These are phyloP conservation scores for Clonostachys rosea DNA, from an alignment of 2,329 filamentous ascomycete species.

Conservation along the genomic window DNA sequence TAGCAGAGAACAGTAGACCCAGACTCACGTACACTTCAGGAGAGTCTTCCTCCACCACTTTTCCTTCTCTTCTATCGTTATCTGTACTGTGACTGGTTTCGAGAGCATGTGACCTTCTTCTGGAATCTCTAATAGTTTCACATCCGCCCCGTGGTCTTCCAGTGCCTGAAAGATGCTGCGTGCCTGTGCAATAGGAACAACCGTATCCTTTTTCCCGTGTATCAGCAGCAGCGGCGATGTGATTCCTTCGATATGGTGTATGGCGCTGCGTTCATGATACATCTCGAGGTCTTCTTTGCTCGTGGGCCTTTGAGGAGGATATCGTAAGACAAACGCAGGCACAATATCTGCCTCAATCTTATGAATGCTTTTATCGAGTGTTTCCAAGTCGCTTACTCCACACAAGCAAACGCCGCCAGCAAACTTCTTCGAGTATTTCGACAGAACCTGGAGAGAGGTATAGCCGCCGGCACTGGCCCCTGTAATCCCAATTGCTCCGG, in stretches of 20 bases:
- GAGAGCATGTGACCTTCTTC: conserved; percentile 47
- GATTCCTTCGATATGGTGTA: conserved; percentile 41
- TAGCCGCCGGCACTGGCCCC: conserved; percentile 50
- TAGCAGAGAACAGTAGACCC: no score
- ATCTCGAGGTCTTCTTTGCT: conserved; percentile 32
- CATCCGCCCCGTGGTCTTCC: conserved; percentile 29
- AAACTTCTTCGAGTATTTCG: conserved; percentile 38
- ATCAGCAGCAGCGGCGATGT: conserved; percentile 47
- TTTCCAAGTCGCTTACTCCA: conserved; percentile 45
- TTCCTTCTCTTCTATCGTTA: conserved; percentile 37
- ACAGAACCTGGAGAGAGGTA: conserved; percentile 42
- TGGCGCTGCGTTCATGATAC: conserved; percentile 40
- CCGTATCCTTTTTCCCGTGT: conserved; percentile 48
- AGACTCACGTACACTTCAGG: conserved; percentile 6
- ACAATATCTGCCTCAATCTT: conserved; percentile 51
- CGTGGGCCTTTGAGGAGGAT: conserved; percentile 13
- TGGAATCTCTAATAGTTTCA: conserved; percentile 39
- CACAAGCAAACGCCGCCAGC: conserved; percentile 43
- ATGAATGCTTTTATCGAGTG: conserved; percentile 41
- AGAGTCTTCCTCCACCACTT: conserved; percentile 39
- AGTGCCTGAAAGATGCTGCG: conserved; percentile 44
- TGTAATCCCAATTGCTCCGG: conserved; percentile 36
- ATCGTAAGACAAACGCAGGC: conserved; percentile 32
- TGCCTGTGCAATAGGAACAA: conserved; percentile 55
- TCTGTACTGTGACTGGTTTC: conserved; percentile 28